These are phyloP conservation scores for Coriaria nepalensis DNA, from an alignment of 306 rosid genomes.

Conservation along the genomic window DNA sequence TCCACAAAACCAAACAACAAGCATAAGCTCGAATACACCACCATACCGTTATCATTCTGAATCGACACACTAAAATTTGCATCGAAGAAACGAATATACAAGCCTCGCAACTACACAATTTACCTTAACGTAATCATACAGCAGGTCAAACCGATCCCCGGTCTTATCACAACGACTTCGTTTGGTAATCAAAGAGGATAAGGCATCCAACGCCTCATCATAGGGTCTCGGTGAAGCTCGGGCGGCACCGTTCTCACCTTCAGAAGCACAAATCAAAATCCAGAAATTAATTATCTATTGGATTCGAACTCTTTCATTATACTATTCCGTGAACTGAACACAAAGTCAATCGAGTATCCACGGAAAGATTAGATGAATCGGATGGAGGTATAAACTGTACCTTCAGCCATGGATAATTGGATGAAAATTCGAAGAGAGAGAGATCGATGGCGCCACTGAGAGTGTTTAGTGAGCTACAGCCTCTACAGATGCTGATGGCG, in stretches of 20 bases:
- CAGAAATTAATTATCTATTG: background rate
- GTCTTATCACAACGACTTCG: conserved; percentile 72
- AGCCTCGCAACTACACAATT: background rate
- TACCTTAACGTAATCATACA: conserved; percentile 60
- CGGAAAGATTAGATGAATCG: no score
- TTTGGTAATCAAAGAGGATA: conserved; percentile 69
- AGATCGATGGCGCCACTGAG: no score
- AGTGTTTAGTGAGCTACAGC: no score
- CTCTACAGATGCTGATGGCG: no score
- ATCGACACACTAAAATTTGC: background rate
- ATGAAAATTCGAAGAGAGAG: no score
- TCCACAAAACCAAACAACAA: background rate
- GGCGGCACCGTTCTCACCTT: conserved; percentile 29
- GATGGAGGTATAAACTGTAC: no score
- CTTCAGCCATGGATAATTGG: no score
- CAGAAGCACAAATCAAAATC: conserved; percentile 5
- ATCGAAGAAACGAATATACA: background rate
- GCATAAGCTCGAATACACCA: conserved; percentile 4
- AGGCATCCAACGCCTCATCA: conserved; percentile 67
- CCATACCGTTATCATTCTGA: background rate
- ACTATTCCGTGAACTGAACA: no score
- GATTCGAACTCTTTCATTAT: no score
- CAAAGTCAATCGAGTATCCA: no score
- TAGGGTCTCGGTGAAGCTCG: conserved; percentile 32
- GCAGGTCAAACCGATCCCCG: conserved; percentile 61